Evolutionary conservation across 1,284 basidiomycete species (phyloP), one percentile per base, ranked within the genome.

Genomic region (Malassezia nana): DNA sequence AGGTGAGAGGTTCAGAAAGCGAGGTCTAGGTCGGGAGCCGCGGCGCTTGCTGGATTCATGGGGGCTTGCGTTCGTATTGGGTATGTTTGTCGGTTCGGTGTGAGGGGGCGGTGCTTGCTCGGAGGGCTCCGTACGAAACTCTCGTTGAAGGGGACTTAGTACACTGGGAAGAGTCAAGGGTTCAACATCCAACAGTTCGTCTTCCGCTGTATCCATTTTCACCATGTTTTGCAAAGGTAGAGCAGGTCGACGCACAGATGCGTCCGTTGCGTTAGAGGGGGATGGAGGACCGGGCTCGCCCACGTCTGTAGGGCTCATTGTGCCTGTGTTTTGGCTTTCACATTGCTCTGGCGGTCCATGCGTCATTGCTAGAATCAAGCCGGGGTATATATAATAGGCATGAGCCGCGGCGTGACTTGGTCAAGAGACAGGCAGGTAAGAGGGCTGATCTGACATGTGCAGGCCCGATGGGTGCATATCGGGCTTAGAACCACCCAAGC

Each of bases 131-230:
- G 15, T n/a, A 6, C n/a, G 15, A 26, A 42, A 26, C 5, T 29
- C 26, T 25, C 16, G 15, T 4, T 31, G 24, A 3, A 32, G 9
- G 9, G 35, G 35, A 16, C 46, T 49, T 22, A 18, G 10, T 10
- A 40, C 38, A 24, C 35, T 41, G 7, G 48, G 48, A 12, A 52
- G 32, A 8, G 32, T 20, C 2, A 52, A 33, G 4, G 50, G 42
- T 25, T 52, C 50, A 6, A 52, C 42, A 30, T 52, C 50, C 2
- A n/a, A 18, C 16, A 26, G 35, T 6, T 50, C 48, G 15, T 20
- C 24, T 15, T 29, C 26, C n/a, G 29, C 18, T 15, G 24, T n/a
- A 25, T 45, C 43, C 16, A 31, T 22, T 2, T 32, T 6, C 24
- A 45, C 5, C 2, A 29, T 29, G 16, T n/a, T 32, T 31, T 45